Evolutionary conservation across 441 rosid genomes (phyloP).

Genomic region (Populus tomentosa): DNA sequence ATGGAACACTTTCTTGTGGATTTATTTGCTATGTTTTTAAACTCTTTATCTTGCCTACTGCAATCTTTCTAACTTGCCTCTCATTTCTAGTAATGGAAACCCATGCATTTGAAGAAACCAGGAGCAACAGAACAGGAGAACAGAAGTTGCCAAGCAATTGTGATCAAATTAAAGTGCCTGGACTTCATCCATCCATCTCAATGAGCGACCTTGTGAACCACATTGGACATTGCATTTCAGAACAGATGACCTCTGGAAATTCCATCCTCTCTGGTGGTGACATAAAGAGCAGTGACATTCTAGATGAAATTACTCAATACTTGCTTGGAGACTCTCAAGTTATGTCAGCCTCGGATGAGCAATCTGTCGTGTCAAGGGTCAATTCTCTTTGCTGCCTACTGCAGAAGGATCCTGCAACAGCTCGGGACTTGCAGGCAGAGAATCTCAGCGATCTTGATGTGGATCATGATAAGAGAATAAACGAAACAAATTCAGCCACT

Average conservation of each 20-base stretch:
- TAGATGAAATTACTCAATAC: constrained; percentile 42
- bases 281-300: constrained; percentile 21
- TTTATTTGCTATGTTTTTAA: not conserved
- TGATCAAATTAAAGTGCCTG: constrained; percentile 37
- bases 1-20: not conserved
- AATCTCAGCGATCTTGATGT: not conserved
- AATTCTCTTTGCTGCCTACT: constrained; percentile 50
- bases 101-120: constrained; percentile 25
- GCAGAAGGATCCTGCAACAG: constrained; percentile 36
- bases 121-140: constrained; percentile 6
- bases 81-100: constrained; percentile 27
- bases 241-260: constrained; percentile 25
- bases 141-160: constrained; percentile 12
- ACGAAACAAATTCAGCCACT: constrained; percentile 4
- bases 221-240: constrained; percentile 40
- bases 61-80: not conserved
- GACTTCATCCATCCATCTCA: constrained; percentile 38
- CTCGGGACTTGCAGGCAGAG: constrained; percentile 14
- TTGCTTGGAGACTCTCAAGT: constrained; percentile 38
- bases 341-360: constrained; percentile 31
- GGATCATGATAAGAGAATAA: constrained; percentile 7
- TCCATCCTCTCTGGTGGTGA: constrained; percentile 11
- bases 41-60: not conserved
- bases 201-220: constrained; percentile 47
- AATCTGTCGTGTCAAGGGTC: constrained; percentile 39